Evolutionary conservation across 495 filamentous ascomycete genomes (phyloP).

Genomic region (Talaromyces adpressus): DNA sequence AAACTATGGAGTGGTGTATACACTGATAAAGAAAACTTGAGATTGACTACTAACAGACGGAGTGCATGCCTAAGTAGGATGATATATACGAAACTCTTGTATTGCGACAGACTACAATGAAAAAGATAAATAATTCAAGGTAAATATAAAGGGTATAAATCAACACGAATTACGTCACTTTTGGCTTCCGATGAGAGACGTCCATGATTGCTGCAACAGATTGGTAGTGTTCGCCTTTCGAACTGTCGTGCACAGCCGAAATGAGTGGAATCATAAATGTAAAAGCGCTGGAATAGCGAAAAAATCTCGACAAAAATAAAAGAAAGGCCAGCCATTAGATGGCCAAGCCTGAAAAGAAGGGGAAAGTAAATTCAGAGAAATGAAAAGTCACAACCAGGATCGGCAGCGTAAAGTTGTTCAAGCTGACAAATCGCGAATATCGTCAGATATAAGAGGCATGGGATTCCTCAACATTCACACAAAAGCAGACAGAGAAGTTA

Average conservation of each 20-base stretch:
- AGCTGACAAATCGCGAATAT: not conserved
- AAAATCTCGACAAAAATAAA: not conserved
- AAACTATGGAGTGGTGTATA: not conserved
- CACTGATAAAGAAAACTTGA: too few species aligned
- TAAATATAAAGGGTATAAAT: conserved; percentile 2
- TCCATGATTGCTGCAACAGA: not conserved
- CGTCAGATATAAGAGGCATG: not conserved
- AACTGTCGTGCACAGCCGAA: not conserved
- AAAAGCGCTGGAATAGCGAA: not conserved
- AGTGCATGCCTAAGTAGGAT: too few species aligned
- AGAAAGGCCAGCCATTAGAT: not conserved
- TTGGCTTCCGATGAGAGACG: not conserved
- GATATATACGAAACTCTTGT: not conserved
- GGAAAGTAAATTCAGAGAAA: not conserved
- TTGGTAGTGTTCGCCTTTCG: not conserved
- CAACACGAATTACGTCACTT: not conserved
- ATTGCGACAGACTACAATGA: not conserved
- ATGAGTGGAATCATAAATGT: not conserved
- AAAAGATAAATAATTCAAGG: not conserved
- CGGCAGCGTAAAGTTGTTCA: not conserved
- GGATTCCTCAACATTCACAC: not conserved
- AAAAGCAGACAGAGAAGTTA: not conserved
- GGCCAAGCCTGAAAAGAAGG: not conserved
- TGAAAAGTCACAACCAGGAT: not conserved
- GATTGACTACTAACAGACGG: too few species aligned